These are phyloP conservation scores for Corynespora cassiicola DNA, from an alignment of 2,329 filamentous ascomycete species.

Conservation along the genomic window DNA sequence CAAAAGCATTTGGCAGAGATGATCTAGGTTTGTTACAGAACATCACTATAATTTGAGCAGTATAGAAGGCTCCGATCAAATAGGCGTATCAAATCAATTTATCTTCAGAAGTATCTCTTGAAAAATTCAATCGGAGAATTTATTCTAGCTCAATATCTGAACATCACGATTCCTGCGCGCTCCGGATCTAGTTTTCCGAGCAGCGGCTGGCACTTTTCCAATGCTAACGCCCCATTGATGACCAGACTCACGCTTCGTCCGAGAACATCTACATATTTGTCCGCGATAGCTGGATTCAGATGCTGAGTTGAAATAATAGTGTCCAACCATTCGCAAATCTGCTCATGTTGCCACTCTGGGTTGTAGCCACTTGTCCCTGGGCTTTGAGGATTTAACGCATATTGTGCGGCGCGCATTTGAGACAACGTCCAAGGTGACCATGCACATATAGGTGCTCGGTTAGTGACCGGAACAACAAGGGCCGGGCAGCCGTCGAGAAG, in stretches of 20 bases:
- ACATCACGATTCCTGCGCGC: conserved; percentile 45
- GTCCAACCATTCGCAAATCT: conserved; percentile 45
- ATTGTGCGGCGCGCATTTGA: conserved; percentile 30
- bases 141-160: conserved; percentile 46
- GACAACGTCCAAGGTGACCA: conserved; percentile 44
- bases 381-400: conserved; percentile 9
- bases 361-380: conserved; percentile 19
- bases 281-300: conserved; percentile 23
- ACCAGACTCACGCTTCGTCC: conserved; percentile 42
- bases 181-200: conserved; percentile 43
- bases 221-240: conserved; percentile 44
- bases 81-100: no score
- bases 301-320: conserved; percentile 32
- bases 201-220: conserved; percentile 32
- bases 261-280: conserved; percentile 41
- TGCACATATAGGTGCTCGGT: conserved; percentile 33
- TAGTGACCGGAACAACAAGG: conserved; percentile 42
- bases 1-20: no score
- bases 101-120: no score
- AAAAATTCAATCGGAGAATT: no score
- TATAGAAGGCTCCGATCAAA: no score
- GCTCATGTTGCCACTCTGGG: conserved; percentile 38
- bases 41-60: no score
- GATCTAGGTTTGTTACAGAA: no score
- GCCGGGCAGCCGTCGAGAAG: conserved; percentile 45